Conservation (phyloP, 2,329 filamentous ascomycete species). For the Tolypocladium album region DNA sequence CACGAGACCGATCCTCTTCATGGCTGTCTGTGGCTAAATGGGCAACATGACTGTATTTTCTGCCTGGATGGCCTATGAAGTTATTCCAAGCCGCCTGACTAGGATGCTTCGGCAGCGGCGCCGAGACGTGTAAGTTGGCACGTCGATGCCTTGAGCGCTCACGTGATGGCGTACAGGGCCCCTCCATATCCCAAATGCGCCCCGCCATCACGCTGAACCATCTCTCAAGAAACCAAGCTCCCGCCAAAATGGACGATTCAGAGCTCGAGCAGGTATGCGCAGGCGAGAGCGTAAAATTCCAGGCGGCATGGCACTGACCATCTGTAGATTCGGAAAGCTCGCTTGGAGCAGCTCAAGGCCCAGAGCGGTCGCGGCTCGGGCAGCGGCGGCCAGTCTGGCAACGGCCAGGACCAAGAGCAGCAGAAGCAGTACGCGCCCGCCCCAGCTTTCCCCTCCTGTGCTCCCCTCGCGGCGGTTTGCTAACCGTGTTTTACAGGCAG, state of each 20-base stretch:
- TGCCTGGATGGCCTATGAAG: neutral
- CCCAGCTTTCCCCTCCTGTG: neutral
- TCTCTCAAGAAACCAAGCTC: slow-evolving; percentile 4
- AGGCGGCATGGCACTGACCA: neutral
- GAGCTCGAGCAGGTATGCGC: slow-evolving; percentile 29
- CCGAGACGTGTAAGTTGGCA: neutral
- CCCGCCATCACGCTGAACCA: slow-evolving; percentile 2
- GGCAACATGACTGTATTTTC: neutral
- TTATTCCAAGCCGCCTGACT: neutral
- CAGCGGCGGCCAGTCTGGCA: slow-evolving; percentile 24
- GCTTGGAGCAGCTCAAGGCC: slow-evolving; percentile 85
- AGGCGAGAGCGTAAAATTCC: neutral
- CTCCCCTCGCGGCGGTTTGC: neutral
- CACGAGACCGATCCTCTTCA: neutral
- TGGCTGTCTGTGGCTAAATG: neutral
- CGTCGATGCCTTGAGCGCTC: neutral
- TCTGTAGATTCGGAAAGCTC: slow-evolving; percentile 73
- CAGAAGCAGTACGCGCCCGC: slow-evolving; percentile 33
- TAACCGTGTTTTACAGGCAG: slow-evolving; percentile 21
- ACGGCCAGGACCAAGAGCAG: slow-evolving; percentile 46
- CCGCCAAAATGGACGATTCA: slow-evolving; percentile 30
- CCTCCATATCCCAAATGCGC: slow-evolving; percentile 5
- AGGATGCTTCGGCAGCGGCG: too few species aligned
- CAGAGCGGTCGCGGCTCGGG: slow-evolving; percentile 40
- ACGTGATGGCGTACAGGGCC: slow-evolving; percentile 9